phyloP scores from a whole-genome alignment of 75 land plant genomes.

The Pinus taeda region DNA sequence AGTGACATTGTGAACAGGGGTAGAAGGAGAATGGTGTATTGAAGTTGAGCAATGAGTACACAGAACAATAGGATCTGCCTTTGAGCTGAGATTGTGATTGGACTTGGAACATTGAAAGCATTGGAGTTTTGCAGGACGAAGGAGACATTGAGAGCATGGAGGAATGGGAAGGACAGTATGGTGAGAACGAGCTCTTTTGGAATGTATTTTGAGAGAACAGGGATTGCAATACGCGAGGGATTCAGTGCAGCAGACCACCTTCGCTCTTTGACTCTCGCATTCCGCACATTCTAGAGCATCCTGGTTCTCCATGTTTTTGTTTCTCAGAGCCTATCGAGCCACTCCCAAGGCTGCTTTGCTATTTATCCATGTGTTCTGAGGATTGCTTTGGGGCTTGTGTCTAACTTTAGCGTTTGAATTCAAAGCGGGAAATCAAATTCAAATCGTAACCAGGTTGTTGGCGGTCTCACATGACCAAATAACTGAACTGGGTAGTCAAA shows the following conservation, averaged over 20 bases:
- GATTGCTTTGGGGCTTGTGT: neutral
- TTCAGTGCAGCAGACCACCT: conserved; percentile 11
- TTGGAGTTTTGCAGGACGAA: neutral
- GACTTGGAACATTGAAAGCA: conserved; percentile 5
- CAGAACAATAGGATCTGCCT: neutral
- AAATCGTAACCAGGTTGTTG: neutral
- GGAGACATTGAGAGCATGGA: conserved; percentile 8
- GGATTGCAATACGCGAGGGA: conserved; percentile 8
- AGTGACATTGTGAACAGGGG: neutral
- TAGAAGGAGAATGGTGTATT: neutral
- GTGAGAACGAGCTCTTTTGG: conserved; percentile 19
- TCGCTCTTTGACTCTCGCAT: conserved; percentile 10
- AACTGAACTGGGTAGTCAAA: too few species aligned
- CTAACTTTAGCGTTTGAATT: neutral
- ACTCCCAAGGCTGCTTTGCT: neutral
- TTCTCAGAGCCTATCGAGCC: neutral
- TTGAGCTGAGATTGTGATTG: too few species aligned
- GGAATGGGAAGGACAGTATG: conserved; percentile 7
- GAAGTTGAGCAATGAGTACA: conserved; percentile 2
- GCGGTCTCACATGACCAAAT: too few species aligned
- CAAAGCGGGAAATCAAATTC: conserved; percentile 10
- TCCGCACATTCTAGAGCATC: conserved; percentile 11
- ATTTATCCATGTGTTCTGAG: neutral
- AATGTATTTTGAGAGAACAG: conserved; percentile 10
- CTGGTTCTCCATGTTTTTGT: neutral